Base-by-base conservation (phyloP, 352 stramenopile genomes). In the Pythium periplocum region DNA sequence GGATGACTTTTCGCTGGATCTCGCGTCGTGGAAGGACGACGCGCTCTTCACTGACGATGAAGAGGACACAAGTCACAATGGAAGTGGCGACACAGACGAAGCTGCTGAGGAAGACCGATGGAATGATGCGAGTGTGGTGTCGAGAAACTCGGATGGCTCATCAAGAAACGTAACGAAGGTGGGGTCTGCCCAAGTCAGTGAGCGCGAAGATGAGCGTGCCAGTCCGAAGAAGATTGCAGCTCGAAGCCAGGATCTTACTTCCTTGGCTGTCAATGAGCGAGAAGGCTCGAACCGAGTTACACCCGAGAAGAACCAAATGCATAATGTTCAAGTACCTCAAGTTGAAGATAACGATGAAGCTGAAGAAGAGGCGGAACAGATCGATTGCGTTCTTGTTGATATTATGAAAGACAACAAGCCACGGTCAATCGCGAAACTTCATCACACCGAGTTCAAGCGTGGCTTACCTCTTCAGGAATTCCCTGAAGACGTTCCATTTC, bases 351-450 rank as follows among this genome's bases (percentile, higher is more conserved):
- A 69, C 32, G 63, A 75, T 30, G 62, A 81, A 58, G 61, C 67
- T 9, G 61, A 77, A 34, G 64, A 69, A n/a, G 64, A 71, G 4
- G 68, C 80, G 53, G 66, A 81, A 41, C 40, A 50, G 1, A 46
- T 74, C 1, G 73, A 88, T 3, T 75, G 57, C 7, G 42, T 70
- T 17, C 51, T 85, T 1, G 53, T 75, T 33, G 74, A 87, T 8
- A 51, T 88, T 26, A 66, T 64, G 41, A 87, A 79, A 61, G 74
- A 81, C 26, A 60, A 62, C 4, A 90, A 87, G 43, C 62, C 71
- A 2, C 66, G 80, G 6, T 67, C 53, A 3, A 67, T 89, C 33
- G 61, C 71, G 0, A 83, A 85, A 55, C 48, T 90, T 6, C 43
- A 66, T 10, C 77, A 87, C 54, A 62, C 66, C 0, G 62, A 76